Percentiles rank a stretch among this genome's conserved stretches.
Evolutionary conservation across 305 asterid species (phyloP).

Genomic region (Plantago coronopus): DNA sequence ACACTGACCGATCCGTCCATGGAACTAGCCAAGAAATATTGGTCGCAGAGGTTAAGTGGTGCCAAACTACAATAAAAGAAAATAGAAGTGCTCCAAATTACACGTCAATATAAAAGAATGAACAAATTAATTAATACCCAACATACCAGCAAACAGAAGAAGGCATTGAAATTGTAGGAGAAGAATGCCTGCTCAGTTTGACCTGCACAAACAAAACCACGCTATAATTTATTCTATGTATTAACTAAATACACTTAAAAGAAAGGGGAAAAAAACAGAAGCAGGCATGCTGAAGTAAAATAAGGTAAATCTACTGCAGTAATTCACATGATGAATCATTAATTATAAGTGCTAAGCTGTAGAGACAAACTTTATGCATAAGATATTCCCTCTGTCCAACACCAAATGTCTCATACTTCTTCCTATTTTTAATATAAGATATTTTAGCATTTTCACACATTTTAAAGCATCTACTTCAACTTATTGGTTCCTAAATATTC

Average conservation of each 20-base stretch:
- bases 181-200: constrained; percentile 26
- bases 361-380: not conserved
- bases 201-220: constrained; percentile 45
- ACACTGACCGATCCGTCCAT: constrained; percentile 94
- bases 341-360: not conserved
- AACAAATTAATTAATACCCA: constrained; percentile 19
- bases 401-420: too few relatives aligned
- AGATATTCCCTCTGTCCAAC: too few relatives aligned
- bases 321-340: not conserved
- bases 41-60: constrained; percentile 60
- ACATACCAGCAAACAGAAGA: constrained; percentile 83
- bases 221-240: constrained; percentile 10
- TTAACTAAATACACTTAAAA: not conserved
- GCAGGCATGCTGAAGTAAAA: not conserved
- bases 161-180: constrained; percentile 49
- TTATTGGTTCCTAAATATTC: too few relatives aligned
- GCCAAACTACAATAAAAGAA: constrained; percentile 52
- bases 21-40: constrained; percentile 87
- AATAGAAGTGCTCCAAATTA: constrained; percentile 17
- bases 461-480: too few relatives aligned
- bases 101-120: constrained; percentile 15
- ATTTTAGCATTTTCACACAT: too few relatives aligned
- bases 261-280: not conserved
- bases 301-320: not conserved
- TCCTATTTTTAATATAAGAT: too few relatives aligned